A percentile compares a stretch with the other conserved stretches of the same genome.
phyloP scores from a whole-genome alignment of 164 flowering plant species.

The Dillenia suffruticosa region DNA sequence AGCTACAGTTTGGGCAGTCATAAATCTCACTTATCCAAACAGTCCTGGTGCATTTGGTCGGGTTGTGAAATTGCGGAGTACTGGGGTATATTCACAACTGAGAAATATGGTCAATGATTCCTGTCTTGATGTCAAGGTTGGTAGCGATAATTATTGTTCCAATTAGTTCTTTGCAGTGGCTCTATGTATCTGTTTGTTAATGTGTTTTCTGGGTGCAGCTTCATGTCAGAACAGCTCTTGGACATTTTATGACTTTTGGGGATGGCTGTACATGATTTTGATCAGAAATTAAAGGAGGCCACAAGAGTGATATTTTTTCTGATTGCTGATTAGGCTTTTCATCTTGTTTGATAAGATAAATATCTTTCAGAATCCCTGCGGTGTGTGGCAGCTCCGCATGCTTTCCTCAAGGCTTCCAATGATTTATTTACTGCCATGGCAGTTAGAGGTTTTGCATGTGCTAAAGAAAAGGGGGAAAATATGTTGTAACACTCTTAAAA shows the following conservation, averaged over 20 bases:
- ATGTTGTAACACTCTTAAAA: too few species aligned
- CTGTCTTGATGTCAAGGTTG: constrained; percentile 89
- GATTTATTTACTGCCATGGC: too few species aligned
- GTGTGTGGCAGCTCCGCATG: too few species aligned
- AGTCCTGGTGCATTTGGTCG: constrained; percentile 55
- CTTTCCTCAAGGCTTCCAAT: too few species aligned
- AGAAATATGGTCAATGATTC: constrained; percentile 78
- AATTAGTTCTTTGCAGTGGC: too few species aligned
- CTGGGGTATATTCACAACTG: constrained; percentile 68
- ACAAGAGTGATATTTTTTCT: neutral
- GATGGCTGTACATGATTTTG: constrained; percentile 26
- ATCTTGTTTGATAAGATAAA: constrained; percentile 8
- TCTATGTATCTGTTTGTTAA: too few species aligned
- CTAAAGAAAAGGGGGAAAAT: too few species aligned
- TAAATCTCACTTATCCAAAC: constrained; percentile 75
- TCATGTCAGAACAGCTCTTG: constrained; percentile 66
- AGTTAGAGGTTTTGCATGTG: too few species aligned
- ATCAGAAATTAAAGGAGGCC: neutral
- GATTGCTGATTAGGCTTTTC: constrained; percentile 8
- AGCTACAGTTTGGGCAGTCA: constrained; percentile 69
- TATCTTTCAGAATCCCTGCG: neutral
- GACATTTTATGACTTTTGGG: constrained; percentile 34
- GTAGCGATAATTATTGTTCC: neutral
- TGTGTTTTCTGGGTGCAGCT: constrained; percentile 39
- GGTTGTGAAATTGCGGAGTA: constrained; percentile 43